A percentile compares a stretch with the other conserved stretches of the same genome.
phyloP scores from a whole-genome alignment of 495 filamentous ascomycete genomes.

The Aspergillus wentii region DNA sequence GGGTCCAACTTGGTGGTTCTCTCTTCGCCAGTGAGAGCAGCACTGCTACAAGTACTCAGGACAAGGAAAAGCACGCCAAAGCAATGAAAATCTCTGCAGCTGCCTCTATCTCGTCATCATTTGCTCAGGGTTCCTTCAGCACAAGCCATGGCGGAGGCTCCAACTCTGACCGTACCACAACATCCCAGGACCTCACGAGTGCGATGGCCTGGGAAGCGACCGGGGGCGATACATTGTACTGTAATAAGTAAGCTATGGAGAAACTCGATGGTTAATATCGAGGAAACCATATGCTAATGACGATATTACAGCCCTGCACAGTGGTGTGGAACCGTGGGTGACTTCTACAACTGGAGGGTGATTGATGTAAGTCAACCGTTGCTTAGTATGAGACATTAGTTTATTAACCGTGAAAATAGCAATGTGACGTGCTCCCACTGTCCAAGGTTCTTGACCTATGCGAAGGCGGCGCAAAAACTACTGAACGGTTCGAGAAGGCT shows the following conservation, averaged over 20 bases:
- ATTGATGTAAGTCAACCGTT: no score
- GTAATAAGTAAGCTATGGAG: constrained; percentile 9
- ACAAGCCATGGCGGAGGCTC: neutral
- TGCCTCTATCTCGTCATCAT: constrained; percentile 7
- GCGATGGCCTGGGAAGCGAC: constrained; percentile 5
- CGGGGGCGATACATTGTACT: constrained; percentile 8
- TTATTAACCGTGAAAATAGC: no score
- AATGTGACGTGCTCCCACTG: no score
- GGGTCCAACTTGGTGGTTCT: constrained; percentile 5
- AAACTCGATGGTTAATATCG: neutral
- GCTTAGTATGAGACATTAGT: no score
- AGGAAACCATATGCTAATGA: neutral
- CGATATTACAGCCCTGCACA: constrained; percentile 1
- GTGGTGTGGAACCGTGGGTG: no score
- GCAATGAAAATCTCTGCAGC: constrained; percentile 1
- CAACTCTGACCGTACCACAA: neutral
- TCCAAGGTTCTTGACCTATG: no score
- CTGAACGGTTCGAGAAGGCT: no score
- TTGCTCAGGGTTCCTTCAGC: constrained; percentile 5
- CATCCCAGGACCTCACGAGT: neutral
- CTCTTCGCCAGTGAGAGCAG: constrained; percentile 1
- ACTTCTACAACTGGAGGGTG: no score
- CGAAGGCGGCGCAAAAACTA: no score
- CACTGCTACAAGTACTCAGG: neutral
- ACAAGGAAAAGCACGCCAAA: neutral